Base-by-base conservation (phyloP, 2,329 filamentous ascomycete species). In the Diaporthe citriasiana region DNA sequence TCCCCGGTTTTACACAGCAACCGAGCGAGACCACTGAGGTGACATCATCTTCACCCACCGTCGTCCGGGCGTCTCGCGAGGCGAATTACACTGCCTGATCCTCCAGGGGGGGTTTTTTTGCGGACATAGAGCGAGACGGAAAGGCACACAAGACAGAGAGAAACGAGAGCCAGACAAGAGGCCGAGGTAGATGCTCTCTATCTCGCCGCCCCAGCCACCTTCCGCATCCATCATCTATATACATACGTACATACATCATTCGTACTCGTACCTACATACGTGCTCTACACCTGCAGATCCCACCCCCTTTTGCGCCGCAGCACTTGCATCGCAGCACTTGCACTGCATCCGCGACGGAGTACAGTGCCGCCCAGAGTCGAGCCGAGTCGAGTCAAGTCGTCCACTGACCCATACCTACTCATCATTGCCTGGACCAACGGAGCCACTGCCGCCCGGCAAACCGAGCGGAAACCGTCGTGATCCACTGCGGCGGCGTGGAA, bases 1-100 rank as follows among this genome's bases (percentile, higher is more conserved):
- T 51, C 45, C 63, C 63, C 63, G 63, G 63, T 66, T 51, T 66
- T 66, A 51, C 33, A 30, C 63, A 51, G 63, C 63, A 66, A 51
- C 63, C 63, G 45, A 66, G 63, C 63, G 63, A 66, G 45, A 51
- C 63, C 30, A 12, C 27, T 51, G 13, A 45, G 30, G 63, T 66
- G 63, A 66, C 63, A 66, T 66, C 63, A 66, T 51, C 63, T 38
- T 51, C 63, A 35, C 30, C 63, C 45, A 66, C 63, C 45, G 63
- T n/a, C 3, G 45, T 22, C 45, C 63, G 45, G 63, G 63, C 63
- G 63, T 51, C 30, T 51, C 22, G 45, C 47, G 45, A 66, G 45
- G 63, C 63, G 45, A 38, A 66, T 38, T 66, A 38, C 45, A 38
- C 30, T 51, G 45, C 45, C 45, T 51, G 63, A 33, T 19, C 45